A percentile compares a stretch with the other conserved stretches of the same genome.
Evolutionary conservation across 768 basidiomycete species (phyloP).

Genomic region (Kwoniella dejecticola): DNA sequence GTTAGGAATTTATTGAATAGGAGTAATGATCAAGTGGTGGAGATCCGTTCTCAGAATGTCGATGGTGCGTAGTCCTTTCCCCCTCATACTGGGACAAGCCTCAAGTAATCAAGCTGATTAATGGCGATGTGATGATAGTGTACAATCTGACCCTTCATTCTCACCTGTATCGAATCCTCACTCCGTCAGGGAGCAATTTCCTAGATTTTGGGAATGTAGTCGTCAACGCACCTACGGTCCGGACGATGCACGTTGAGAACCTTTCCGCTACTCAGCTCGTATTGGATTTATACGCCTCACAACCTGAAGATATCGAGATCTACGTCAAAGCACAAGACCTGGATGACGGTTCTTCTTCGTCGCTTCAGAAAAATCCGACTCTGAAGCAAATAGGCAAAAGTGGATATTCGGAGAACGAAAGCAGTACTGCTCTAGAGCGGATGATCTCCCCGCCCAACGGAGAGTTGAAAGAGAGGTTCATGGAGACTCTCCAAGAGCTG

Average conservation of each 20-base stretch:
- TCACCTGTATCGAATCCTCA: slow-evolving; percentile 52
- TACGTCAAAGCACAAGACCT: slow-evolving; percentile 47
- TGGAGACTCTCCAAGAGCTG: slow-evolving; percentile 48
- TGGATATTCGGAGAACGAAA: slow-evolving; percentile 25
- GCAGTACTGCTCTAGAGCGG: slow-evolving; percentile 11
- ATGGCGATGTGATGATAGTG: slow-evolving; percentile 10
- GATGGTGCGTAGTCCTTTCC: slow-evolving; percentile 27
- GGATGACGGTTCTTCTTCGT: no score
- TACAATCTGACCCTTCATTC: slow-evolving; percentile 53
- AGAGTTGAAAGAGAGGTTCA: slow-evolving; percentile 52
- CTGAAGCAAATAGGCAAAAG: neutral
- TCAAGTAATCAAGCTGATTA: neutral
- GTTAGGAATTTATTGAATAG: slow-evolving; percentile 51
- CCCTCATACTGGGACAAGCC: neutral
- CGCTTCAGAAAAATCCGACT: neutral
- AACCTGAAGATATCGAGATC: slow-evolving; percentile 52
- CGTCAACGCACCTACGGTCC: slow-evolving; percentile 47
- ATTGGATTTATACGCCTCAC: slow-evolving; percentile 44
- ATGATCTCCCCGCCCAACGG: slow-evolving; percentile 36
- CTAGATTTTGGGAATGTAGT: slow-evolving; percentile 52
- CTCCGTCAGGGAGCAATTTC: slow-evolving; percentile 53
- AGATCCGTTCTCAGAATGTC: slow-evolving; percentile 48
- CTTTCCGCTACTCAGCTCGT: slow-evolving; percentile 33
- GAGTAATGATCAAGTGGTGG: slow-evolving; percentile 45
- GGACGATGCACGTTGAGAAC: slow-evolving; percentile 50